Percentiles rank a stretch among this genome's conserved stretches.
Conservation (phyloP, 1,284 basidiomycete species). For the Pseudozyma flocculosa region DNA sequence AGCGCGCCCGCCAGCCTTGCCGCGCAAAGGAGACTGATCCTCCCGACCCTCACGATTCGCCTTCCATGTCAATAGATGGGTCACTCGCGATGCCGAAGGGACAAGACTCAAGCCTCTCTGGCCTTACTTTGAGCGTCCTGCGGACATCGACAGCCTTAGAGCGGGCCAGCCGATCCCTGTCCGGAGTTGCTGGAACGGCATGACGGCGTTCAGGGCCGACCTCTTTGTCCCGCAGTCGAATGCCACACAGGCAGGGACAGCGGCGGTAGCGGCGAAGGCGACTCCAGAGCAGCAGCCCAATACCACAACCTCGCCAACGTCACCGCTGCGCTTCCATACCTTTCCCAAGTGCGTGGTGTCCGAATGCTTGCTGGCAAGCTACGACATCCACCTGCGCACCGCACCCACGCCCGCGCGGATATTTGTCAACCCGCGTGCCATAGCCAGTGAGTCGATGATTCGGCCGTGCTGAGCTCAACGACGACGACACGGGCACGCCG, state of each 20-base stretch:
- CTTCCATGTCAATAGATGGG: constrained; percentile 24
- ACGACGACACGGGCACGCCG: no score
- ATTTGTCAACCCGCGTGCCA: no score
- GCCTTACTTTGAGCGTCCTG: constrained; percentile 63
- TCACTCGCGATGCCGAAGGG: constrained; percentile 24
- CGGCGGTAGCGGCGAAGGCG: no score
- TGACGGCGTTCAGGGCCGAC: constrained; percentile 63
- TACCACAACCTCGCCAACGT: constrained; percentile 20
- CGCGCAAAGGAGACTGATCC: no score
- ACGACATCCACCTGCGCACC: constrained; percentile 67
- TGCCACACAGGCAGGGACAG: no score
- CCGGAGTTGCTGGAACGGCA: constrained; percentile 68
- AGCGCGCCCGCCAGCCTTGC: no score
- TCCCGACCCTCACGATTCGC: no score
- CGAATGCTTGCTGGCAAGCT: constrained; percentile 65
- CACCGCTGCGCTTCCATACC: constrained; percentile 62
- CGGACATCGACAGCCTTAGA: constrained; percentile 59
- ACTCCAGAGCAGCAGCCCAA: not conserved
- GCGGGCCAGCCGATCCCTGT: no score
- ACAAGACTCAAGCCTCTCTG: constrained; percentile 62
- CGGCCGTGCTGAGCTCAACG: no score
- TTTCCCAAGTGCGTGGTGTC: constrained; percentile 63
- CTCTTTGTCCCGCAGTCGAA: constrained; percentile 55
- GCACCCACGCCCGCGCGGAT: no score
- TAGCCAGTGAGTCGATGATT: no score